Conservation (phyloP, 352 stramenopile genomes). For the Pythium dissimile region DNA sequence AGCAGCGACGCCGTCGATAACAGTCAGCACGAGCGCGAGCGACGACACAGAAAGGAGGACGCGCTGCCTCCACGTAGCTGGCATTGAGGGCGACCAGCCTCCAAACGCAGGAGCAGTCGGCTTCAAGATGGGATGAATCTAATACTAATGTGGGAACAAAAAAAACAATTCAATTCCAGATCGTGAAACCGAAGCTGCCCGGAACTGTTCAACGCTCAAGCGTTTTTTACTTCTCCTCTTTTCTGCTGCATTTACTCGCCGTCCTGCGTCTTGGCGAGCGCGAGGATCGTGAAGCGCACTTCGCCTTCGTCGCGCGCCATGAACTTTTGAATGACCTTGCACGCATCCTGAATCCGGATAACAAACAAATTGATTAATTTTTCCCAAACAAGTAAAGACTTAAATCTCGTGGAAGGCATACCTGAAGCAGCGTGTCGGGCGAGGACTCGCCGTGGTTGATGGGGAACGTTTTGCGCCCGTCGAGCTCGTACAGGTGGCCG, state of each 20-base stretch:
- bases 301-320: constrained; percentile 94
- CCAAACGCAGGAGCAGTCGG: no score
- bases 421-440: constrained; percentile 79
- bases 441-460: constrained; percentile 92
- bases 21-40: neutral
- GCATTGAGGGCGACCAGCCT: no score
- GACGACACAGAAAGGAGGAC: no score
- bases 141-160: no score
- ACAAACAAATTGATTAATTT: neutral
- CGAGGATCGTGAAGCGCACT: constrained; percentile 94
- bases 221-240: neutral
- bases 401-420: no score
- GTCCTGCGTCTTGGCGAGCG: constrained; percentile 72
- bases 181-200: neutral
- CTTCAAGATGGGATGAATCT: no score
- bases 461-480: constrained; percentile 93
- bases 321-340: constrained; percentile 89
- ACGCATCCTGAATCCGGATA: constrained; percentile 65
- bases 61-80: no score
- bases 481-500: constrained; percentile 93
- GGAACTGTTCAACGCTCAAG: constrained; percentile 1
- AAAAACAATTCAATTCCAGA: constrained; percentile 2
- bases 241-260: constrained; percentile 20
- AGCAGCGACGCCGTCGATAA: neutral
- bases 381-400: no score